A percentile compares a stretch with the other conserved stretches of the same genome.
Conservation (phyloP, 345 rosid species). For the Citrus medica region DNA sequence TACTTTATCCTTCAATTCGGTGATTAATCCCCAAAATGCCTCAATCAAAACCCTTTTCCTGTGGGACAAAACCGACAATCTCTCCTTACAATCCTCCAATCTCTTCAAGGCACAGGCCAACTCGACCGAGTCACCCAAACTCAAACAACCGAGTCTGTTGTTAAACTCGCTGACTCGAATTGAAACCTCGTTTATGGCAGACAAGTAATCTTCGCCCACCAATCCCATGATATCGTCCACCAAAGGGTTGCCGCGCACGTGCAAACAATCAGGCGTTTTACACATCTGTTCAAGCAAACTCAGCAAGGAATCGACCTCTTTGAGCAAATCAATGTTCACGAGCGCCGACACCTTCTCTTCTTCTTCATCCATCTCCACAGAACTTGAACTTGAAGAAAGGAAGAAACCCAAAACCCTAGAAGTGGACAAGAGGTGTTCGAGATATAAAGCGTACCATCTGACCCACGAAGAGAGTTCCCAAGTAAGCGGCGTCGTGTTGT, state of each 20-base stretch:
- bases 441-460: slow-evolving; percentile 72
- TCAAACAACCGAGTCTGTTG: slow-evolving; percentile 43
- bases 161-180: slow-evolving; percentile 55
- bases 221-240: slow-evolving; percentile 34
- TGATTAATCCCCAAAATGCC: slow-evolving; percentile 43
- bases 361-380: slow-evolving; percentile 41
- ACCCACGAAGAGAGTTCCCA: slow-evolving; percentile 94
- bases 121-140: slow-evolving; percentile 66
- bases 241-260: slow-evolving; percentile 31
- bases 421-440: slow-evolving; percentile 59
- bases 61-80: slow-evolving; percentile 22
- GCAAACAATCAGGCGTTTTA: slow-evolving; percentile 42
- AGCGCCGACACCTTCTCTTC: slow-evolving; percentile 52
- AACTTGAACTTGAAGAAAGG: slow-evolving; percentile 48
- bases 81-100: slow-evolving; percentile 51
- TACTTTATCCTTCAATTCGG: slow-evolving; percentile 38
- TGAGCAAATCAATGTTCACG: slow-evolving; percentile 43
- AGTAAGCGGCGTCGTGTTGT: slow-evolving; percentile 39
- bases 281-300: slow-evolving; percentile 50
- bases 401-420: slow-evolving; percentile 69
- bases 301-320: slow-evolving; percentile 52
- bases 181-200: slow-evolving; percentile 47
- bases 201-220: slow-evolving; percentile 57
- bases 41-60: slow-evolving; percentile 47
- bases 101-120: slow-evolving; percentile 53